Base-by-base conservation (phyloP, 169 alveolate species). In the Eimeria praecox region DNA sequence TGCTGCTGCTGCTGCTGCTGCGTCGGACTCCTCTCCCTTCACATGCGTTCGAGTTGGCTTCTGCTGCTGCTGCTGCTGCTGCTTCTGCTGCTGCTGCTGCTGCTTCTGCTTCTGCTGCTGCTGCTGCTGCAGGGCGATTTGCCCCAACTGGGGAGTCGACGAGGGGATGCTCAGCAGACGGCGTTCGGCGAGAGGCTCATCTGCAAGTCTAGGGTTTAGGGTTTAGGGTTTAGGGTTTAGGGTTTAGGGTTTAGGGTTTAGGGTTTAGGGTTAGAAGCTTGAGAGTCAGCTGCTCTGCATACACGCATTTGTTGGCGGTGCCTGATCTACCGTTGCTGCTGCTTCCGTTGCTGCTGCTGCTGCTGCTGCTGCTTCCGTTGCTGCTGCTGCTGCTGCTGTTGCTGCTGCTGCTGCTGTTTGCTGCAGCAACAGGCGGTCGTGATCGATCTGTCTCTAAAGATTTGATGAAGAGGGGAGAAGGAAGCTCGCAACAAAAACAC, bases 191-290 rank as follows among this genome's bases (percentile, higher is more conserved):
- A 73, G 18, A 40, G 49, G n/a, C 85, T 33, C 85, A 73, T 73
- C 38, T 73, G 85, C 30, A 33, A 22, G 85, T 73, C 54, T 73
- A 38, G 85, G 85, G 85, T 73, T 38, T 73, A 73, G 85, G 85
- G 85, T 73, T 38, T 73, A 73, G 85, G 85, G 85, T 73, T 73
- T 73, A 64, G 75, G 75, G 75, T 64, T 64, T 64, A 64, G 75
- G n/a, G n/a, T 20, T 64, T 64, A 64, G 75, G 75, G 75, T 64
- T 64, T 64, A 64, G 75, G 75, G 75, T 64, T 64, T 64, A 64
- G 75, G 40, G 35, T 24, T 64, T 64, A 64, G 75, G 75, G 75
- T 64, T 64, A 10, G 75, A 27, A 12, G 59, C 20, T 52, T 52
- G 59, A 9, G 59, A 52, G 59, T 52, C 20, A 14, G 20, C 59